Evolutionary conservation across 1,284 basidiomycete species (phyloP).

Genomic region (Pseudozyma sp.): DNA sequence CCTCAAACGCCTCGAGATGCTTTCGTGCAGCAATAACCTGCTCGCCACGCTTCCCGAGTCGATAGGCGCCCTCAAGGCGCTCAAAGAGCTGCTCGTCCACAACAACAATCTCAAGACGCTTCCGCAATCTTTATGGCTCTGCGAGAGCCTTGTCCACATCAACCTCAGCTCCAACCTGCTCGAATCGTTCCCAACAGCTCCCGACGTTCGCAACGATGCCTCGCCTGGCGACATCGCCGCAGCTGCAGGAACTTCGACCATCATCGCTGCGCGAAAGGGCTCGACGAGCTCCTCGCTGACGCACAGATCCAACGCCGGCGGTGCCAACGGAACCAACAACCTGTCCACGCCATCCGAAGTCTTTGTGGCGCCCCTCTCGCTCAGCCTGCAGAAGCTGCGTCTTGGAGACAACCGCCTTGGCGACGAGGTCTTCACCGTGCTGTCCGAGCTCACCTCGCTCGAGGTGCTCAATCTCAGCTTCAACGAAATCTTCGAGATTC

Average conservation of each 20-base stretch:
- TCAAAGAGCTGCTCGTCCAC: constrained; percentile 85
- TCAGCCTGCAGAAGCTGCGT: constrained; percentile 81
- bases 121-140: constrained; percentile 85
- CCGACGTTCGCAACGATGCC: constrained; percentile 24
- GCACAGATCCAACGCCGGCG: constrained; percentile 24
- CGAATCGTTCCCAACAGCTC: constrained; percentile 78
- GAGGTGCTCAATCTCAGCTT: constrained; percentile 90
- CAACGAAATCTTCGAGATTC: constrained; percentile 91
- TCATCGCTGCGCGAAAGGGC: constrained; percentile 59
- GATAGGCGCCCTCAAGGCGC: constrained; percentile 81
- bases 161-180: constrained; percentile 92
- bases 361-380: constrained; percentile 76
- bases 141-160: constrained; percentile 78
- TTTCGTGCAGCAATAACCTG: constrained; percentile 91
- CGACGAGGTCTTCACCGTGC: constrained; percentile 83
- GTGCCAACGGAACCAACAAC: constrained; percentile 19
- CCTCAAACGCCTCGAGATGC: constrained; percentile 77
- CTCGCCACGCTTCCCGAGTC: constrained; percentile 81
- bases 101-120: constrained; percentile 89
- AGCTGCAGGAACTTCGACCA: constrained; percentile 11
- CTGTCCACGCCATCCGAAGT: constrained; percentile 33
- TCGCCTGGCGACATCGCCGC: constrained; percentile 8
- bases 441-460: constrained; percentile 74
- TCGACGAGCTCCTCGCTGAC: constrained; percentile 55
- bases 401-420: constrained; percentile 89